Evolutionary conservation across 257 asterid species (phyloP).

Genomic region (Petunia axillaris): DNA sequence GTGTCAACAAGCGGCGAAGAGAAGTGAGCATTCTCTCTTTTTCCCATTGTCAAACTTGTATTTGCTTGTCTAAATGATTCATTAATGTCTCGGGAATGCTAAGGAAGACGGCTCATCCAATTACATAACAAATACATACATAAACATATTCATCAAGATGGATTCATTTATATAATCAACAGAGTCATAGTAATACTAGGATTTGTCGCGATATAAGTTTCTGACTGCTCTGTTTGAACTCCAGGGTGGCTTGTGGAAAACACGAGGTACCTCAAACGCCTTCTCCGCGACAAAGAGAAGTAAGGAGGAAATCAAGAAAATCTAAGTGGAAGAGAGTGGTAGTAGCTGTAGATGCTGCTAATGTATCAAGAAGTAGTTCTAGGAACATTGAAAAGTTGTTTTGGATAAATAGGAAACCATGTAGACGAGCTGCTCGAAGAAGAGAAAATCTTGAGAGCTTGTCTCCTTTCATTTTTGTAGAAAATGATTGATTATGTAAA

Average conservation of each 20-base stretch:
- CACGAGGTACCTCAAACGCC: conserved; percentile 90
- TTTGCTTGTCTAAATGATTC: not conserved
- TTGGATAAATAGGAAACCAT: conserved; percentile 76
- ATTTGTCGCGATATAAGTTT: not conserved
- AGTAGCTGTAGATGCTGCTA: conserved; percentile 35
- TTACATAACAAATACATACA: not conserved
- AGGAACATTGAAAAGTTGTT: conserved; percentile 49
- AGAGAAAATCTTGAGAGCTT: conserved; percentile 58
- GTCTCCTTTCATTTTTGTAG: conserved; percentile 65
- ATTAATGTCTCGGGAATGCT: not conserved
- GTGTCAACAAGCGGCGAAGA: conserved; percentile 41
- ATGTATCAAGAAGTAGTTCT: conserved; percentile 29
- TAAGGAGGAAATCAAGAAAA: conserved; percentile 53
- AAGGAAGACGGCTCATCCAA: not conserved
- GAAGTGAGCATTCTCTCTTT: conserved; percentile 45
- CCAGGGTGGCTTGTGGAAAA: conserved; percentile 55
- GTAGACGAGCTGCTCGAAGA: conserved; percentile 66
- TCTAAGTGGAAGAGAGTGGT: conserved; percentile 31
- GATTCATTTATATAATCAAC: conserved; percentile 8
- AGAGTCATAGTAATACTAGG: not conserved
- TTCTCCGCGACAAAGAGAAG: conserved; percentile 56
- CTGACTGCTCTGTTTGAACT: conserved; percentile 16
- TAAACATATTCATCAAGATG: not conserved
- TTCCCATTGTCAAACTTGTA: not conserved
- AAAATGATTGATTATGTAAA: conserved; percentile 33